These are phyloP conservation scores for Casuarina glauca DNA, from an alignment of 306 rosid genomes.

Conservation along the genomic window DNA sequence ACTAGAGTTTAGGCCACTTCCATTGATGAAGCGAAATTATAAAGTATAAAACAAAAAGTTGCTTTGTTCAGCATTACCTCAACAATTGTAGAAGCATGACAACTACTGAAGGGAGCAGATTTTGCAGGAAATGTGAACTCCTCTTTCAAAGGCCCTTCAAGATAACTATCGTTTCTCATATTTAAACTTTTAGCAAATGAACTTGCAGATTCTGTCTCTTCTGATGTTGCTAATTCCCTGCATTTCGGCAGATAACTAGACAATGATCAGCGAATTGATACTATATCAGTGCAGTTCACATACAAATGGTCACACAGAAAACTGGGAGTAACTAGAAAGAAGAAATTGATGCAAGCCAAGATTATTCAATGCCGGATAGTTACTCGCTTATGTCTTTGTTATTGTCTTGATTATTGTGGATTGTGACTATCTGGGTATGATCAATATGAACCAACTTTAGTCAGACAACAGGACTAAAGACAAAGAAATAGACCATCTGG, in stretches of 20 bases:
- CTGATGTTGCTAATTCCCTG: conserved; percentile 42
- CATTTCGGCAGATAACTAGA: conserved; percentile 21
- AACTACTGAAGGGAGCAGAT: conserved; percentile 69
- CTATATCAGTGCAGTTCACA: background rate
- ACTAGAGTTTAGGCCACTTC: conserved; percentile 1
- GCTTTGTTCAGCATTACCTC: conserved; percentile 51
- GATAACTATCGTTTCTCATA: conserved; percentile 34
- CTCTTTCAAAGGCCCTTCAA: conserved; percentile 51
- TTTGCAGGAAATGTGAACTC: conserved; percentile 64
- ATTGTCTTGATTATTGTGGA: background rate
- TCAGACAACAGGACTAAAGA: background rate
- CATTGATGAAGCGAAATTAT: background rate
- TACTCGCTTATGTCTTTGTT: background rate
- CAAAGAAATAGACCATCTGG: conserved; percentile 24
- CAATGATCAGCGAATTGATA: conserved; percentile 9
- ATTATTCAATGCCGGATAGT: background rate
- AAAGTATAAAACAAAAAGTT: background rate
- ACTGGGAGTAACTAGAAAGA: background rate
- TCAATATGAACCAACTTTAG: conserved; percentile 5
- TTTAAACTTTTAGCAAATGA: conserved; percentile 28
- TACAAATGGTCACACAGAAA: background rate
- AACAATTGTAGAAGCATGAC: conserved; percentile 95
- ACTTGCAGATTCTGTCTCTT: conserved; percentile 15
- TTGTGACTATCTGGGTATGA: background rate
- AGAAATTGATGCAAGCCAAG: background rate